Percentiles rank a stretch among this genome's conserved stretches.
These are phyloP conservation scores for Decorospora gaudefroyi DNA, from an alignment of 2,329 filamentous ascomycete species.

Conservation along the genomic window DNA sequence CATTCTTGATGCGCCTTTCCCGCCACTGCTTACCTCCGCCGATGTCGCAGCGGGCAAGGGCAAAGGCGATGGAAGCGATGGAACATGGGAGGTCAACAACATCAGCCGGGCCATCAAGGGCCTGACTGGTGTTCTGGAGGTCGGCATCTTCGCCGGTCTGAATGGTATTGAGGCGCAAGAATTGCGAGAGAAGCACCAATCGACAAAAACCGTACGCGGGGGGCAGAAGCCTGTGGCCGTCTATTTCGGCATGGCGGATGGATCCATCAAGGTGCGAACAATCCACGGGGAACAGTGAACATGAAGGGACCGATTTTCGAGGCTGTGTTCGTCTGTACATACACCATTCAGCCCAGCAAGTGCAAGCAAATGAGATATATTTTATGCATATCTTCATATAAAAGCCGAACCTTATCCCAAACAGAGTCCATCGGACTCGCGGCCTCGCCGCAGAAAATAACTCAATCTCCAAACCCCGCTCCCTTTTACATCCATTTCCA, in stretches of 20 bases:
- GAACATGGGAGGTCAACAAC: slow-evolving; percentile 77
- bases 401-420: slow-evolving; percentile 5
- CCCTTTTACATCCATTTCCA: background rate
- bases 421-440: slow-evolving; percentile 23
- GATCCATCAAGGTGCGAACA: slow-evolving; percentile 49
- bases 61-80: slow-evolving; percentile 61
- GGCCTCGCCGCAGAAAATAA: slow-evolving; percentile 20
- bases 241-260: slow-evolving; percentile 87
- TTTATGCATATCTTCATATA: slow-evolving; percentile 7
- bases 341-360: no score
- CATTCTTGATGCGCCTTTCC: slow-evolving; percentile 91
- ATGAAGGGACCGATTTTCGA: background rate
- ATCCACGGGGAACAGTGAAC: slow-evolving; percentile 30
- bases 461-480: background rate
- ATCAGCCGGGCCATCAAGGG: slow-evolving; percentile 75
- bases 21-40: slow-evolving; percentile 66
- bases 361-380: slow-evolving; percentile 6
- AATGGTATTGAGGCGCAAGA: slow-evolving; percentile 72
- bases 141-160: slow-evolving; percentile 83
- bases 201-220: slow-evolving; percentile 49
- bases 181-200: slow-evolving; percentile 41
- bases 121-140: slow-evolving; percentile 86
- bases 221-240: slow-evolving; percentile 91
- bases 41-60: slow-evolving; percentile 55
- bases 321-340: background rate